These are phyloP conservation scores for Amaranthus cruentus DNA, from an alignment of 148 eudicot species.

Conservation along the genomic window DNA sequence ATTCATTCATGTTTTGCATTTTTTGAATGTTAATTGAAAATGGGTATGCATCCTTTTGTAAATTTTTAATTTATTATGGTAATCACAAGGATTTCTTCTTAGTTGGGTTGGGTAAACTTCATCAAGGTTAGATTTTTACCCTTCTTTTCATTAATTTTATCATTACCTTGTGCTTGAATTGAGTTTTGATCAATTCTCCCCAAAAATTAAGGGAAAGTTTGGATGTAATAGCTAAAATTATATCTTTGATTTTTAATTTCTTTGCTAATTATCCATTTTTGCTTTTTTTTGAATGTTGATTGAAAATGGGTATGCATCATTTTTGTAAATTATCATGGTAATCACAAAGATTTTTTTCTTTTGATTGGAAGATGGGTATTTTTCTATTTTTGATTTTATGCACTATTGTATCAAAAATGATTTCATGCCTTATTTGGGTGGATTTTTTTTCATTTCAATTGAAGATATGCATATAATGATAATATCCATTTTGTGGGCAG, in stretches of 20 bases:
- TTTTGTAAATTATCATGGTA: not conserved
- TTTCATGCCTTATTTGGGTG: conserved; percentile 13
- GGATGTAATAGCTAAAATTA: no score
- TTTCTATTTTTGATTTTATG: not conserved
- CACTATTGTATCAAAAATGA: not conserved
- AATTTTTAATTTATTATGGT: not conserved
- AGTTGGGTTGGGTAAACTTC: not conserved
- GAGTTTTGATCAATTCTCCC: no score
- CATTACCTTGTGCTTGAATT: no score
- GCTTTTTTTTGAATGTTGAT: not conserved
- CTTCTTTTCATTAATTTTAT: no score
- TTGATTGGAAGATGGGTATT: conserved; percentile 4
- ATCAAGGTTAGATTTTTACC: no score
- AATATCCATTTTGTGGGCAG: not conserved
- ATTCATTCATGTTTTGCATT: not conserved
- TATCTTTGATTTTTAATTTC: not conserved
- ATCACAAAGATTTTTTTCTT: not conserved
- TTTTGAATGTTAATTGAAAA: conserved; percentile 11
- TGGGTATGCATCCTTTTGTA: not conserved
- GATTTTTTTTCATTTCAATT: conserved; percentile 3
- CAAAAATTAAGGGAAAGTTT: no score
- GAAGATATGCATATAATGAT: not conserved
- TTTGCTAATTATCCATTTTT: not conserved
- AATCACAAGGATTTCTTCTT: not conserved
- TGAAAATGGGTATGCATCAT: not conserved